phyloP scores from a whole-genome alignment of 495 filamentous ascomycete species.

The Clavariopsis aquatica region DNA sequence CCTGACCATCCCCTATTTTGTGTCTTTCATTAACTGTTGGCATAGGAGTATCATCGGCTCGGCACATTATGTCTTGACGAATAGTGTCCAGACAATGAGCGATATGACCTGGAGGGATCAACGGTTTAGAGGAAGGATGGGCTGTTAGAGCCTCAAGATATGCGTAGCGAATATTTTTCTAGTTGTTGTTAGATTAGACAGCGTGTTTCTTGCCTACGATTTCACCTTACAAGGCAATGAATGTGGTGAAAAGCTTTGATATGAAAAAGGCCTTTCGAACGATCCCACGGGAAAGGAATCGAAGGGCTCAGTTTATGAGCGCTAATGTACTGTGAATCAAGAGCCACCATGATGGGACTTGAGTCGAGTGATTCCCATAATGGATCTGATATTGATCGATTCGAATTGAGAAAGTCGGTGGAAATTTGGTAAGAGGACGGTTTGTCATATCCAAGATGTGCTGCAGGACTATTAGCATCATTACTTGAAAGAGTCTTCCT shows the following conservation, averaged over 20 bases:
- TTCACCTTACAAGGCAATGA: neutral
- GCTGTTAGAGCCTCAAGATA: neutral
- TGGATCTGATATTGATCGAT: slow-evolving; percentile 4
- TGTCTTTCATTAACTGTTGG: neutral
- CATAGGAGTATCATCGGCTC: slow-evolving; percentile 7
- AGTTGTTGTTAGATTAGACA: neutral
- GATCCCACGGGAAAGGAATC: slow-evolving; percentile 11
- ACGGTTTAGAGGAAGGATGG: neutral
- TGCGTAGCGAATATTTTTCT: slow-evolving; percentile 10
- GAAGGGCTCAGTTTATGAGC: neutral
- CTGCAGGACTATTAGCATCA: neutral
- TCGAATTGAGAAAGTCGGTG: neutral
- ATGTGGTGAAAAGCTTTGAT: slow-evolving; percentile 11
- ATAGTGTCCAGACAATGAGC: slow-evolving; percentile 5
- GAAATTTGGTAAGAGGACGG: neutral
- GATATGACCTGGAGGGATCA: slow-evolving; percentile 1
- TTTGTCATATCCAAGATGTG: neutral
- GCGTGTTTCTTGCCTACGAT: neutral
- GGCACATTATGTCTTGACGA: slow-evolving; percentile 11
- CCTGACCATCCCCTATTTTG: slow-evolving; percentile 2
- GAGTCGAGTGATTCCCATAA: neutral
- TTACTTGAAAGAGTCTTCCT: neutral
- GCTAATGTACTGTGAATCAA: neutral
- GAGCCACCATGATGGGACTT: neutral
- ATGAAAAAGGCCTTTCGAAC: slow-evolving; percentile 4